A percentile compares a stretch with the other conserved stretches of the same genome.
Conservation (phyloP, 2,329 filamentous ascomycete species). For the Cadophora sp. region DNA sequence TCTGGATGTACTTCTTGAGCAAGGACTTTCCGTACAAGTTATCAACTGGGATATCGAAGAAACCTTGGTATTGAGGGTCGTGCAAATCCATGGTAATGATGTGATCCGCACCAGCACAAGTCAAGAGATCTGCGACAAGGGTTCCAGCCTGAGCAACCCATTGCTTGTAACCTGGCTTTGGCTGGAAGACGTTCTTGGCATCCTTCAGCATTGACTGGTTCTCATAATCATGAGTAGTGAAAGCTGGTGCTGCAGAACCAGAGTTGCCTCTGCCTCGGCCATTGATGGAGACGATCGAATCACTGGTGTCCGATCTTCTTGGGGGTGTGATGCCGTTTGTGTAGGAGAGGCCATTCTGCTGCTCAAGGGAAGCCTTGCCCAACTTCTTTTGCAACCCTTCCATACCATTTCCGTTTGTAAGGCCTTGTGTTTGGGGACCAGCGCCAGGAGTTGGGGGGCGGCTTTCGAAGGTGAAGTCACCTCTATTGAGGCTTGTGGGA, state of each 20-base stretch:
- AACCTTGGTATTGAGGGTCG: slow-evolving; percentile 96
- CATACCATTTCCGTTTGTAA: slow-evolving; percentile 65
- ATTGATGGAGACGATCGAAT: slow-evolving; percentile 47
- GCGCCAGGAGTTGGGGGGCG: slow-evolving; percentile 85
- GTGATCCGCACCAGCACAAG: slow-evolving; percentile 94
- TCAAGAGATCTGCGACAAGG: slow-evolving; percentile 90
- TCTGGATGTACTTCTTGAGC: slow-evolving; percentile 74
- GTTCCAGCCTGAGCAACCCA: slow-evolving; percentile 99
- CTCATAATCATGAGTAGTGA: slow-evolving; percentile 70
- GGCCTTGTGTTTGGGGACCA: slow-evolving; percentile 68
- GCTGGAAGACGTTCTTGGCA: slow-evolving; percentile 69
- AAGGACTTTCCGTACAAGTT: slow-evolving; percentile 90
- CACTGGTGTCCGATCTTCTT: slow-evolving; percentile 48
- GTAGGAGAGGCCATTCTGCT: slow-evolving; percentile 53
- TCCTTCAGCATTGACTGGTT: slow-evolving; percentile 60
- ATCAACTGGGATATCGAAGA: slow-evolving; percentile 98
- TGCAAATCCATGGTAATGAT: slow-evolving; percentile 98
- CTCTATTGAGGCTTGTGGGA: slow-evolving; percentile 56
- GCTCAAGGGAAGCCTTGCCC: slow-evolving; percentile 69
- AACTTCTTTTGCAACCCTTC: slow-evolving; percentile 77
- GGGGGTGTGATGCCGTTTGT: slow-evolving; percentile 48
- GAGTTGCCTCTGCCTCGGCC: slow-evolving; percentile 37
- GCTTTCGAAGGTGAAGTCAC: slow-evolving; percentile 88
- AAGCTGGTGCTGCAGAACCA: slow-evolving; percentile 44
- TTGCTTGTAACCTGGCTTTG: slow-evolving; percentile 94